These are phyloP conservation scores for Lichenothelia convexa DNA, from an alignment of 495 filamentous ascomycete species.

Conservation along the genomic window DNA sequence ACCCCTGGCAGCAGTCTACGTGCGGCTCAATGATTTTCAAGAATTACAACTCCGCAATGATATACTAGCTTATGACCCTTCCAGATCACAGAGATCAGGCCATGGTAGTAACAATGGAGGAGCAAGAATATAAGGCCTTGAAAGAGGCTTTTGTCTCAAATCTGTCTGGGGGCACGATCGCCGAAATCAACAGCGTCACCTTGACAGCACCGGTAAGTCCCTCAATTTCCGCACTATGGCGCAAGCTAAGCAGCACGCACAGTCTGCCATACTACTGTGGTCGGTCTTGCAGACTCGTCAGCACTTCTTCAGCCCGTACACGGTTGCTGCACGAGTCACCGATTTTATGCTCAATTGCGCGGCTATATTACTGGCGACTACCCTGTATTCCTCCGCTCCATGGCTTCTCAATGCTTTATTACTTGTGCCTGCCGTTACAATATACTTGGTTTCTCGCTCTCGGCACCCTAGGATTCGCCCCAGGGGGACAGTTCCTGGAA, in stretches of 20 bases:
- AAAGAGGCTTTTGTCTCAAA: conserved; percentile 95
- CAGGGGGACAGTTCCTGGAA: conserved; percentile 26
- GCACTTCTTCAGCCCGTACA: conserved; percentile 64
- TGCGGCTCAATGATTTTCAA: background rate
- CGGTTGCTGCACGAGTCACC: conserved; percentile 41
- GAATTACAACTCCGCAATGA: background rate
- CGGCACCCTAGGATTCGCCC: conserved; percentile 21
- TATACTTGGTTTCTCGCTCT: conserved; percentile 26
- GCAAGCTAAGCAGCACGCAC: background rate
- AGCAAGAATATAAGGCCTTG: conserved; percentile 63
- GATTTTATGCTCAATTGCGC: conserved; percentile 80
- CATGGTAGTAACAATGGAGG: too few species aligned
- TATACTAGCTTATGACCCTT: background rate
- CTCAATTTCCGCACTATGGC: background rate
- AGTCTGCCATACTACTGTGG: conserved; percentile 76
- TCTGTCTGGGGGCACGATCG: conserved; percentile 64
- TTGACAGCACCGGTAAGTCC: conserved; percentile 61
- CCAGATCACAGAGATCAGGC: background rate
- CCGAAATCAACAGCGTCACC: conserved; percentile 73
- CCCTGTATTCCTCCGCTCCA: conserved; percentile 63
- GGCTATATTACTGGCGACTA: conserved; percentile 65
- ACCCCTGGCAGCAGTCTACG: background rate
- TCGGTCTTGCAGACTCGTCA: conserved; percentile 76
- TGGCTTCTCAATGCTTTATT: conserved; percentile 60
- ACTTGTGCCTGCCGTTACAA: conserved; percentile 43